A percentile compares a stretch with the other conserved stretches of the same genome.
These are phyloP conservation scores for Tulasnella sp. DNA, from an alignment of 768 basidiomycete genomes.

Conservation along the genomic window DNA sequence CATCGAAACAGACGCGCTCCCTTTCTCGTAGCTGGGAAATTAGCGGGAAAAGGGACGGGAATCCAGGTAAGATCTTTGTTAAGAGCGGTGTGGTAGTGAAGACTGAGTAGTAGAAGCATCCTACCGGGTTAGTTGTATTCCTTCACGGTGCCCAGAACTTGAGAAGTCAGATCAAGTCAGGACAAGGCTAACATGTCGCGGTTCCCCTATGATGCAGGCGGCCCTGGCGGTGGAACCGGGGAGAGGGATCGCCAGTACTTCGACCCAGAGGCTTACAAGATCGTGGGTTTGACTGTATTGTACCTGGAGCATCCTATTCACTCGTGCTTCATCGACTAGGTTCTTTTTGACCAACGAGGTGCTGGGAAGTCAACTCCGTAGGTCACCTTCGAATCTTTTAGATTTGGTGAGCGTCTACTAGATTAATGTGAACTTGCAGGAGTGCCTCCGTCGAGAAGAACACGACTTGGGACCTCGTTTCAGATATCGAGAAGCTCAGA, in stretches of 20 bases:
- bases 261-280: slow-evolving; percentile 78
- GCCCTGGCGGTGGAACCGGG: slow-evolving; percentile 75
- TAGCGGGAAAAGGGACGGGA: slow-evolving; percentile 70
- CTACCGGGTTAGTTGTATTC: slow-evolving; percentile 63
- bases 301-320: neutral
- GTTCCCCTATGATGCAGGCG: slow-evolving; percentile 44
- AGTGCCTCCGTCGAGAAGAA: slow-evolving; percentile 75
- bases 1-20: neutral
- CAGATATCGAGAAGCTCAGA: slow-evolving; percentile 80
- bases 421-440: slow-evolving; percentile 40
- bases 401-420: no score
- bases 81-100: neutral
- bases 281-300: slow-evolving; percentile 38
- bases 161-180: no score
- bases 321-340: slow-evolving; percentile 18
- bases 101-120: neutral
- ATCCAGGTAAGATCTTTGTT: slow-evolving; percentile 50
- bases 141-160: slow-evolving; percentile 53
- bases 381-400: slow-evolving; percentile 32
- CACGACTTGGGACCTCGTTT: slow-evolving; percentile 91
- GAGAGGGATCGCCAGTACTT: slow-evolving; percentile 71
- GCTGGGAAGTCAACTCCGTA: slow-evolving; percentile 82
- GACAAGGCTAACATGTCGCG: neutral
- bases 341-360: slow-evolving; percentile 88
- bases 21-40: slow-evolving; percentile 61